These are phyloP conservation scores for Termitomyces sp. DNA, from an alignment of 768 basidiomycete species.

Conservation along the genomic window DNA sequence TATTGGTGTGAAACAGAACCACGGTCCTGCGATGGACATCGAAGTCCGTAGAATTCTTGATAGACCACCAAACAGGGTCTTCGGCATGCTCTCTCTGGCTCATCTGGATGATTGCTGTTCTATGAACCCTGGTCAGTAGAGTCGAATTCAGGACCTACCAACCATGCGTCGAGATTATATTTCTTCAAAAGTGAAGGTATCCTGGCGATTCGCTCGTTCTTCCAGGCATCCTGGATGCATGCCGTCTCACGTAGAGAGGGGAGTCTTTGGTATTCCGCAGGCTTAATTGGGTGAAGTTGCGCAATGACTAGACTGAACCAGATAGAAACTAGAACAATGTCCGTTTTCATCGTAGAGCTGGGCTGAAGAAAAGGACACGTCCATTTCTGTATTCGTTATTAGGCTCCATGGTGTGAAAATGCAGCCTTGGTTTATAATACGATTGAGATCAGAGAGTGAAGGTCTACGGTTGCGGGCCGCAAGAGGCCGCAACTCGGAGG, in stretches of 20 bases:
- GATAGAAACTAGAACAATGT: background rate
- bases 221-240: slow-evolving; percentile 39
- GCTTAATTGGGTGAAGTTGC: slow-evolving; percentile 26
- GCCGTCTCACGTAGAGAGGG: slow-evolving; percentile 42
- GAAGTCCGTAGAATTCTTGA: slow-evolving; percentile 48
- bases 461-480: background rate
- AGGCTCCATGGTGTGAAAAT: background rate
- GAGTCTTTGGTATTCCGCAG: slow-evolving; percentile 34
- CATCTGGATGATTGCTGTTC: slow-evolving; percentile 29
- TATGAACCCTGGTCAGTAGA: slow-evolving; percentile 19
- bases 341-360: background rate
- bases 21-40: slow-evolving; percentile 48
- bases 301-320: slow-evolving; percentile 4
- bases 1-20: slow-evolving; percentile 47
- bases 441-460: too few species aligned
- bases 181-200: slow-evolving; percentile 43
- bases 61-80: slow-evolving; percentile 52
- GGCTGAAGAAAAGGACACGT: background rate
- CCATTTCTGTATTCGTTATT: background rate
- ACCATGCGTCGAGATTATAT: slow-evolving; percentile 42
- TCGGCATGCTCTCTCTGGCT: slow-evolving; percentile 52
- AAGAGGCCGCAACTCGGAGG: background rate
- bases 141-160: slow-evolving; percentile 15
- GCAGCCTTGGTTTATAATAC: too few species aligned
- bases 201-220: slow-evolving; percentile 35